Evolutionary conservation across 768 basidiomycete species (phyloP), one percentile per base, ranked within the genome.

Genomic region (Hygrophoropsis aurantiaca): DNA sequence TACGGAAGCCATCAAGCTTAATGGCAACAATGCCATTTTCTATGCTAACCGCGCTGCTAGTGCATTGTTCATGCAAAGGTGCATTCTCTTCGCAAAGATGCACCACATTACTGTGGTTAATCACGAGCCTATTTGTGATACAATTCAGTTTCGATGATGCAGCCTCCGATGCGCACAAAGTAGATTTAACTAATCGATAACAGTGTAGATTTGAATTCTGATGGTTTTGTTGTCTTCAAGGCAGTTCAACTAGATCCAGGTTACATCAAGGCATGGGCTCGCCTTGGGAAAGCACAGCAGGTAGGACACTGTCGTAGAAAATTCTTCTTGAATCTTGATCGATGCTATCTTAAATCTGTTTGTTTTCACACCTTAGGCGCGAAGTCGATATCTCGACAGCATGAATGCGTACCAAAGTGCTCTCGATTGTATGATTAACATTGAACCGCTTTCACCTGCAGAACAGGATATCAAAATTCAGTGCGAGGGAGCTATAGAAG

Each of bases 21-120:
- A 71, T 36, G 63, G 63, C 10, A 54, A 57, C 16, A 73, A 73
- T 54, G 69, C 74, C 1, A 55, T 78, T 8, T 56, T 76, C 15
- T 73, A 69, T 51, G 66, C 70, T 16, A 78, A 78, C 54, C 69
- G 75, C 11, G 72, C 75, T 5, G 75, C 73, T 13, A 66, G 66
- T 42, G 56, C 57, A 35, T 50, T 72, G 30, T 58, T 57, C 1
- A 51, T 74, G 58, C 67, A 70, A 44, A 64, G 60, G 74, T 72
- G 30, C 20, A 16, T 19, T 11, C 24, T 19, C 20, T 15, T 40
- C 19, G 11, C n/a, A n/a, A n/a, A n/a, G n/a, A 8, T 15, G 20
- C 13, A 19, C 19, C 19, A 40, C 23, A 13, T 20, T 4, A 15
- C 30, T n/a, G 15, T 8, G 3, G 21, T 23, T 26, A 18, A 11